Evolutionary conservation across 495 filamentous ascomycete genomes (phyloP).

Genomic region (Pyronema omphalodes): DNA sequence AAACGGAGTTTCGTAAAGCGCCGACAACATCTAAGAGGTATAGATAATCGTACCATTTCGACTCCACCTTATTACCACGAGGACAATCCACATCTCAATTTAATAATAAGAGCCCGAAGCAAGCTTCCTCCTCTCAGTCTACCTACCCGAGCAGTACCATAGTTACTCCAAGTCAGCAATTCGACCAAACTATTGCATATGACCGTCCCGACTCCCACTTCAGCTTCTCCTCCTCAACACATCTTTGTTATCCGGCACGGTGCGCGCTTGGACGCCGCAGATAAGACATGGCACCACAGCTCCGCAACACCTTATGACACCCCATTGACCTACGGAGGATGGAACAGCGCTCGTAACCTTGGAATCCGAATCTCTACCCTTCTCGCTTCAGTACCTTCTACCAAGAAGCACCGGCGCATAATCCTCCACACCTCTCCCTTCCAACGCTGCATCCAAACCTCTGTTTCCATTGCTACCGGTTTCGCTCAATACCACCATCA

Average conservation of each 20-base stretch:
- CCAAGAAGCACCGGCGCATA: slow-evolving; percentile 32
- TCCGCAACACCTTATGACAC: slow-evolving; percentile 91
- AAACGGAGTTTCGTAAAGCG: too few species aligned
- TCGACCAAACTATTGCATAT: background rate
- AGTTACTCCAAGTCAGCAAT: too few species aligned
- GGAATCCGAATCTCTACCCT: slow-evolving; percentile 64
- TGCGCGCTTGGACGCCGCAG: slow-evolving; percentile 75
- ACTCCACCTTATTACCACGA: too few species aligned
- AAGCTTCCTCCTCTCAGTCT: too few species aligned
- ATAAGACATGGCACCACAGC: slow-evolving; percentile 88
- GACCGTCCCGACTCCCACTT: background rate
- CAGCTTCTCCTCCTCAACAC: slow-evolving; percentile 10
- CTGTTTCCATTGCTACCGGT: slow-evolving; percentile 73
- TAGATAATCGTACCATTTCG: too few species aligned
- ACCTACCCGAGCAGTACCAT: too few species aligned
- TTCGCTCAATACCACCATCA: slow-evolving; percentile 46
- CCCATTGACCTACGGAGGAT: slow-evolving; percentile 85
- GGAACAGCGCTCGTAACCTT: slow-evolving; percentile 63
- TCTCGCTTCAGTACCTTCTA: slow-evolving; percentile 25
- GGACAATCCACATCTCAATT: too few species aligned
- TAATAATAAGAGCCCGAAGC: too few species aligned
- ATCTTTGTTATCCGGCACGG: slow-evolving; percentile 41
- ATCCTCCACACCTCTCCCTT: slow-evolving; percentile 88
- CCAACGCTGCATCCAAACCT: slow-evolving; percentile 81
- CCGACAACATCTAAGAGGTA: too few species aligned